Percentiles rank a stretch among this genome's conserved stretches.
These are phyloP conservation scores for Sinapis alba DNA, from an alignment of 441 rosid genomes.

Conservation along the genomic window DNA sequence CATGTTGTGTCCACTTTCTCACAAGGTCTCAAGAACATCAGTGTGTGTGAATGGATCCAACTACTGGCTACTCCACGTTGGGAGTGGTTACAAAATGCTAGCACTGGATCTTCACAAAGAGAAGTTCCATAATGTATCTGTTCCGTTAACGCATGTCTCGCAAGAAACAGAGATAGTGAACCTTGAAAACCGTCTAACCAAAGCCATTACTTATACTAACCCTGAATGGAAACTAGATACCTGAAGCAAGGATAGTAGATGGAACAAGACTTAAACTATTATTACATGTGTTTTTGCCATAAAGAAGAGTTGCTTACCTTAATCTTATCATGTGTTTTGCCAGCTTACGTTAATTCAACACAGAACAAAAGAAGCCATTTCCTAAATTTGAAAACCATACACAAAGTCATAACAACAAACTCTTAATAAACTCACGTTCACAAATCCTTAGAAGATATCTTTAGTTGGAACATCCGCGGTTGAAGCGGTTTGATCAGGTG, in stretches of 20 bases:
- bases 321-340: not conserved
- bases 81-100: constrained; percentile 4
- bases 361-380: not conserved
- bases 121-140: not conserved
- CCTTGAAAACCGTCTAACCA: not conserved
- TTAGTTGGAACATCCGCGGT: not conserved
- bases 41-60: constrained; percentile 10
- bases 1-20: not conserved
- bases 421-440: not conserved
- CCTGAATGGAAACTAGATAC: constrained; percentile 24
- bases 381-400: constrained; percentile 21
- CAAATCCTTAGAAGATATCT: constrained; percentile 31
- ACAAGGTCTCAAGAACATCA: not conserved
- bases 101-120: constrained; percentile 16
- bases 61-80: constrained; percentile 12
- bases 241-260: not conserved
- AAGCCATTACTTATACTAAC: constrained; percentile 7
- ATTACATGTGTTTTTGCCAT: not conserved
- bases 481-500: constrained; percentile 19
- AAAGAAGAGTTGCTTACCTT: not conserved
- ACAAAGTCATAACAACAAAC: constrained; percentile 19
- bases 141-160: not conserved
- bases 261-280: constrained; percentile 6
- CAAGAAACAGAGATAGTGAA: constrained; percentile 17
- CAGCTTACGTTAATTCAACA: not conserved